A percentile compares a stretch with the other conserved stretches of the same genome.
These are phyloP conservation scores for Periconia digitata DNA, from an alignment of 2,329 filamentous ascomycete species.

Conservation along the genomic window DNA sequence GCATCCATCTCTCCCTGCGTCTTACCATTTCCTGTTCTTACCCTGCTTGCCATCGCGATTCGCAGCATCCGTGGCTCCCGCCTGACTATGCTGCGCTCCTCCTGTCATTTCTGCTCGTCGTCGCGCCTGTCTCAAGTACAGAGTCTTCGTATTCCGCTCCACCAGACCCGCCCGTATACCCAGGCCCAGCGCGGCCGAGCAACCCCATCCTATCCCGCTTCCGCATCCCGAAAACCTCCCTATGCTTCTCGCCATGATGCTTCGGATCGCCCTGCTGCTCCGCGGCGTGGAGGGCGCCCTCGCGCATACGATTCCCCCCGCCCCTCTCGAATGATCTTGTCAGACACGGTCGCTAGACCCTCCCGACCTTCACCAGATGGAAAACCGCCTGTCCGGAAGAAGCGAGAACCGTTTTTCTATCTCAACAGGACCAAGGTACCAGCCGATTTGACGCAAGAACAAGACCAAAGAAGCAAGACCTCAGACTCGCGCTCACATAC, in stretches of 20 bases:
- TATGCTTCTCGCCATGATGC: slow-evolving; percentile 8
- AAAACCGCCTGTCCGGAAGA: slow-evolving; percentile 22
- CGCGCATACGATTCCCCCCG: slow-evolving; percentile 36
- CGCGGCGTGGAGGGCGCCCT: slow-evolving; percentile 9
- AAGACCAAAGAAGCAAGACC: slow-evolving; percentile 3
- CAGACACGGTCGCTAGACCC: slow-evolving; percentile 38
- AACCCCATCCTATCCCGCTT: slow-evolving; percentile 10
- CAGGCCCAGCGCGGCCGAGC: slow-evolving; percentile 27
- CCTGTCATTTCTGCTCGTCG: slow-evolving; percentile 50
- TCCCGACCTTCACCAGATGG: slow-evolving; percentile 13
- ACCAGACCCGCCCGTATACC: slow-evolving; percentile 42
- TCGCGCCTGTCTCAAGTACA: slow-evolving; percentile 16
- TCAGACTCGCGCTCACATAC: neutral
- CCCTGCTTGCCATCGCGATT: neutral
- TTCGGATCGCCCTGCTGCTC: slow-evolving; percentile 7
- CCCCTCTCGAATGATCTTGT: slow-evolving; percentile 55
- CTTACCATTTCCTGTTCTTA: too few species aligned
- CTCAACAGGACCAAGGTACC: slow-evolving; percentile 38
- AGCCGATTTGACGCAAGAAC: slow-evolving; percentile 20
- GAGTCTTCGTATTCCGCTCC: slow-evolving; percentile 15
- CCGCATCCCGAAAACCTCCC: neutral
- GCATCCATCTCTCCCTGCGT: neutral
- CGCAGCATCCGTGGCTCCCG: neutral
- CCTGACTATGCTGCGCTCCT: slow-evolving; percentile 35
- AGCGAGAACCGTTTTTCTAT: slow-evolving; percentile 34